phyloP scores from a whole-genome alignment of 164 flowering plant genomes.

The Umbellularia californica region DNA sequence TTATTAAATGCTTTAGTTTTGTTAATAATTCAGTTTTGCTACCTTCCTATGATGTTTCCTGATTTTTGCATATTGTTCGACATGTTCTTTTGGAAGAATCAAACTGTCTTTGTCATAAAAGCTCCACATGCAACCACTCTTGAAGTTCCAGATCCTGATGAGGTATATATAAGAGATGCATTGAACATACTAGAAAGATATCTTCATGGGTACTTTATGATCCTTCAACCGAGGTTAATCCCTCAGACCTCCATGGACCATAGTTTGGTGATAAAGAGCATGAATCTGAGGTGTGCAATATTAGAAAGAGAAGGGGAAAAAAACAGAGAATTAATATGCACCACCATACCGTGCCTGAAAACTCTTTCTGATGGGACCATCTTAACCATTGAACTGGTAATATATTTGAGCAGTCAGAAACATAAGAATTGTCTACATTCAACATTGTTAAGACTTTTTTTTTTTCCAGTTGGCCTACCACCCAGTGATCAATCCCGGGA shows the following conservation, averaged over 20 bases:
- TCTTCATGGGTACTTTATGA: not conserved
- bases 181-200: not conserved
- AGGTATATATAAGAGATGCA: slow-evolving; percentile 31
- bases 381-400: no score
- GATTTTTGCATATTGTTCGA: not conserved
- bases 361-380: no score
- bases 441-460: not conserved
- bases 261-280: not conserved
- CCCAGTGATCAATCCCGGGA: no score
- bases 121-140: slow-evolving; percentile 66
- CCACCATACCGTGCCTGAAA: no score
- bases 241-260: not conserved
- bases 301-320: no score
- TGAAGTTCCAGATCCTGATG: slow-evolving; percentile 80
- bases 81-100: slow-evolving; percentile 32
- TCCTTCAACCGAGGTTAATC: not conserved
- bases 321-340: no score
- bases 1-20: not conserved
- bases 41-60: not conserved
- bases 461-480: no score
- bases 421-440: not conserved
- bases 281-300: not conserved
- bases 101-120: slow-evolving; percentile 59
- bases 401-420: no score
- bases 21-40: not conserved